Evolutionary conservation across 805 yeast genomes (phyloP), one percentile per base, ranked within the genome.

Genomic region (Schwanniomyces yamadae): DNA sequence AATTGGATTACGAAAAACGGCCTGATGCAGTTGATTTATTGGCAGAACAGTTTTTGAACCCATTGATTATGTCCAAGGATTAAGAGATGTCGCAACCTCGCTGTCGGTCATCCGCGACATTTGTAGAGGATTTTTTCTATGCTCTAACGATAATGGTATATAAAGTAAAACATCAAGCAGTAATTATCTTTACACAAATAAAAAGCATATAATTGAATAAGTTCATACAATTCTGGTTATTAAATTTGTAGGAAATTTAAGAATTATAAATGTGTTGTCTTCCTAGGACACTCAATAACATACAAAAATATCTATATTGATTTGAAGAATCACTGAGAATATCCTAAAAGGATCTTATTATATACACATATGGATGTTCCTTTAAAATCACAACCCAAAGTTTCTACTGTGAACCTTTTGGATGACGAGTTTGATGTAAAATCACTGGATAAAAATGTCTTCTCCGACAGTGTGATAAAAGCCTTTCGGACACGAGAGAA

Each of bases 21-120:
- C 87, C 95, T 0, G 67, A 77, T 32, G 95, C 97, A 3, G 63
- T 73, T 4, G 84, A 81, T 37, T 57, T 91, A 37, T 60, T 87
- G 37, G 61, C 71, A 12, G 89, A 85, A 46, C 65, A 75, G n/a
- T 86, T 86, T 51, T 51, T 78, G 42, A 69, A 66, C 20, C 71
- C 73, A 3, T 59, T 72, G 49, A 64, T 72, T 31, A 54, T 75
- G 61, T 60, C 78, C 34, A 61, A 63, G 34, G 52, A 49, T 23
- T 53, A 22, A 31, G 9, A 35, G 23, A 37, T 36, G 39, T 36
- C 39, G 39, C 25, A n/a, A 23, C 26, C 14, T 15, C 21, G n/a
- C n/a, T 21, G 16, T 11, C 18, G 33, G 39, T 36, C 39, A 36
- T 25, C 15, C 28, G 25, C 39, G 39, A 36, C 39, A 36, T 36